Percentiles rank a stretch among this genome's conserved stretches.
Evolutionary conservation across 371 early-diverging fungal species (phyloP).

Genomic region (Sporodiniella umbellata): DNA sequence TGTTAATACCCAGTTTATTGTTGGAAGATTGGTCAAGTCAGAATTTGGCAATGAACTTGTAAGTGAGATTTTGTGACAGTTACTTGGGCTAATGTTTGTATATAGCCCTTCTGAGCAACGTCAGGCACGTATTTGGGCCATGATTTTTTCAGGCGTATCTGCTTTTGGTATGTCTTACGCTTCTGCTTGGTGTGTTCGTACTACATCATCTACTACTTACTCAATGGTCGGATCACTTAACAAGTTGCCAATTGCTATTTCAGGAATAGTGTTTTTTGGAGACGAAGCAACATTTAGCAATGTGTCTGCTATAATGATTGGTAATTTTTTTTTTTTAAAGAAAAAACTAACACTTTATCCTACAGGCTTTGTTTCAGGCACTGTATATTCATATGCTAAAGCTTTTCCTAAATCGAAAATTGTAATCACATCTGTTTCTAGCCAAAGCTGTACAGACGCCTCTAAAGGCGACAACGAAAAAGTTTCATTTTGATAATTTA

Average conservation of each 20-base stretch:
- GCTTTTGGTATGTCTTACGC: constrained; percentile 92
- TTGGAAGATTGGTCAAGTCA: constrained; percentile 73
- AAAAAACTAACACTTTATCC: neutral
- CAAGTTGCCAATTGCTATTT: constrained; percentile 94
- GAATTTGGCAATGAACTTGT: constrained; percentile 55
- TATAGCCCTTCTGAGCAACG: constrained; percentile 49
- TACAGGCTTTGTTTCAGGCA: constrained; percentile 76
- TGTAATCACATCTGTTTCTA: constrained; percentile 24
- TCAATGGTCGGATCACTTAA: constrained; percentile 99
- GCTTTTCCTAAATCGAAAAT: constrained; percentile 22
- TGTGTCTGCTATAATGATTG: constrained; percentile 76
- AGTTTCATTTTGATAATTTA: constrained; percentile 4
- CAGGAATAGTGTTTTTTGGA: constrained; percentile 93
- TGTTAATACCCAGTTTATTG: constrained; percentile 71
- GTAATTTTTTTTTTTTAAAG: constrained; percentile 14
- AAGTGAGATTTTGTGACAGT: too few relatives aligned
- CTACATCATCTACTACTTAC: constrained; percentile 95
- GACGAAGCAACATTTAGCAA: constrained; percentile 81
- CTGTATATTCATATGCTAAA: constrained; percentile 80
- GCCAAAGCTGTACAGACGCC: constrained; percentile 31
- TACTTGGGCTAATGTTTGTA: too few relatives aligned
- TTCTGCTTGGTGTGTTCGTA: constrained; percentile 94
- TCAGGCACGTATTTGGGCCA: constrained; percentile 59
- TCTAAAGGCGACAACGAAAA: constrained; percentile 20
- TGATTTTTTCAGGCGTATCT: constrained; percentile 82